Conservation (phyloP, 2,329 filamentous ascomycete species). For the Talaromyces pinophilus region DNA sequence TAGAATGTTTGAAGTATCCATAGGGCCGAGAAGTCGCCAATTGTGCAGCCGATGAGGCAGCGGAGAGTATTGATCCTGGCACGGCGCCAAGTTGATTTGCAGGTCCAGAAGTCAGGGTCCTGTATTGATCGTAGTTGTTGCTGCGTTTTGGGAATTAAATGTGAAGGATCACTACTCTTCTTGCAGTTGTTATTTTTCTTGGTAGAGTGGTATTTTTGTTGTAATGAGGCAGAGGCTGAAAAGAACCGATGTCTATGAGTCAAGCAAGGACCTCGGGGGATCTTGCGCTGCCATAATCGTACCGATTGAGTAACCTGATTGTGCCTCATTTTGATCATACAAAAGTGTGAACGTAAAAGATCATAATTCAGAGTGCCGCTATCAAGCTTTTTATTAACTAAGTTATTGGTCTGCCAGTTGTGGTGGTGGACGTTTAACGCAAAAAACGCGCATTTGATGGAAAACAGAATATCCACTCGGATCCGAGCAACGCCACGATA, state of each 20-base stretch:
- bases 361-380: neutral
- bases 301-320: neutral
- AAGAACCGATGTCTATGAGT: neutral
- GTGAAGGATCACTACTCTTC: neutral
- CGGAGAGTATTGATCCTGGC: conserved; percentile 57
- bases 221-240: neutral
- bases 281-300: neutral
- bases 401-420: no score
- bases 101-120: conserved; percentile 38
- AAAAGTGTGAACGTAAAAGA: neutral
- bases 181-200: neutral
- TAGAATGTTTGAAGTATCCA: conserved; percentile 56
- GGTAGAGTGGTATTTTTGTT: neutral
- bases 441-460: conserved; percentile 1
- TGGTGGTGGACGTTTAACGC: neutral
- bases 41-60: conserved; percentile 58
- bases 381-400: neutral
- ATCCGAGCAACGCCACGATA: neutral
- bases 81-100: conserved; percentile 49
- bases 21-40: conserved; percentile 59
- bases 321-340: neutral
- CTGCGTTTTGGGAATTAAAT: neutral
- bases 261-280: neutral
- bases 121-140: neutral
- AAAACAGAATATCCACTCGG: neutral